A percentile compares a stretch with the other conserved stretches of the same genome.
Conservation (phyloP, 2,329 filamentous ascomycete species). For the Calonectria honghensis region DNA sequence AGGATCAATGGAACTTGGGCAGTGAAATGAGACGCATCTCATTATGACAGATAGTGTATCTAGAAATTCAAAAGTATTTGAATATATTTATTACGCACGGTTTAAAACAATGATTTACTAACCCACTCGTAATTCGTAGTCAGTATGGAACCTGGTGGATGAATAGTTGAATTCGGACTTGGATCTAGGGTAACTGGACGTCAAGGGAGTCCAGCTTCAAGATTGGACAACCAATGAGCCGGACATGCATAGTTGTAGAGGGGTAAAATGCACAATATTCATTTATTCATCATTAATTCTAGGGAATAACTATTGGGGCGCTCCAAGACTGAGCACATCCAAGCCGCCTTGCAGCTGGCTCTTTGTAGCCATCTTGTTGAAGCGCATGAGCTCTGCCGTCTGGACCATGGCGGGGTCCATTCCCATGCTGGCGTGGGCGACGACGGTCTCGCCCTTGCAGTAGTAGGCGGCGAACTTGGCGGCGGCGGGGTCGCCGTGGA, state of each 20-base stretch:
- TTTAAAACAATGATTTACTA: too few species aligned
- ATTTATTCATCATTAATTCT: slow-evolving; percentile 1
- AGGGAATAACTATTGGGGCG: slow-evolving; percentile 43
- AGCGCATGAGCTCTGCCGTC: slow-evolving; percentile 88
- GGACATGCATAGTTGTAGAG: not conserved
- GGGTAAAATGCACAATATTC: not conserved
- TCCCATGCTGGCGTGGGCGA: slow-evolving; percentile 93
- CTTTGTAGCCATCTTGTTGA: slow-evolving; percentile 89
- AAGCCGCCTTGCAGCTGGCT: slow-evolving; percentile 80
- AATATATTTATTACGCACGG: too few species aligned
- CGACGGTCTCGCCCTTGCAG: slow-evolving; percentile 87
- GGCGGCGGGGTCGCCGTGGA: slow-evolving; percentile 85
- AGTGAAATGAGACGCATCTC: too few species aligned
- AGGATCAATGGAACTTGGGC: too few species aligned
- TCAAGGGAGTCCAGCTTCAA: not conserved
- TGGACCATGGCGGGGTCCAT: slow-evolving; percentile 91
- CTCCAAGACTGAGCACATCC: slow-evolving; percentile 68
- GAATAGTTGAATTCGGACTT: too few species aligned
- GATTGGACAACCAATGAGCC: too few species aligned
- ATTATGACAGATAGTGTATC: too few species aligned
- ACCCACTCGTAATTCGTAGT: not conserved
- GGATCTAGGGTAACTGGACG: not conserved
- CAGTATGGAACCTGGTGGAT: not conserved
- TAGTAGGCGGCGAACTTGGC: slow-evolving; percentile 94
- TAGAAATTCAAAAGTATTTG: too few species aligned